phyloP scores from a whole-genome alignment of 441 rosid species.

The Metrosideros polymorpha region DNA sequence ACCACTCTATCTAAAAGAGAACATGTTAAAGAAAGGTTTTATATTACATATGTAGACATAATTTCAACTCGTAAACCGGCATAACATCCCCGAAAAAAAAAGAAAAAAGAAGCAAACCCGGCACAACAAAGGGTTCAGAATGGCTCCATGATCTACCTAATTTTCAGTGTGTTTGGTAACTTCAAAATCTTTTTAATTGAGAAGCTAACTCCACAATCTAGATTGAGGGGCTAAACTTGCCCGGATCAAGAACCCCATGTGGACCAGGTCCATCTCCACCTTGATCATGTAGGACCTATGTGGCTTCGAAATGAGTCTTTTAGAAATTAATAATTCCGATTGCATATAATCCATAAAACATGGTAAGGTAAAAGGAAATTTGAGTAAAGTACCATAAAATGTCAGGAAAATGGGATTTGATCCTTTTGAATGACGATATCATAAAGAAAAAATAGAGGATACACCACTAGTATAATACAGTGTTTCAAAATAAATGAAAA shows the following conservation, averaged over 20 bases:
- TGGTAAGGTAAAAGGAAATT: background rate
- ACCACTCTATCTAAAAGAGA: too few relatives aligned
- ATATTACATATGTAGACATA: background rate
- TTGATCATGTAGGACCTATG: too few relatives aligned
- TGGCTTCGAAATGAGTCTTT: background rate
- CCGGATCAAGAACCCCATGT: too few relatives aligned
- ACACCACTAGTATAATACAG: too few relatives aligned
- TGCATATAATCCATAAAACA: background rate
- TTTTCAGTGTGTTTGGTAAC: background rate
- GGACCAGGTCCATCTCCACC: too few relatives aligned
- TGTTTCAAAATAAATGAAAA: too few relatives aligned
- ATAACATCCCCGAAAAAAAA: too few relatives aligned
- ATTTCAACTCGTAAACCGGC: background rate
- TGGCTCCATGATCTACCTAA: background rate
- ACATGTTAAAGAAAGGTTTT: too few relatives aligned
- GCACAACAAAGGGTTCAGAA: background rate
- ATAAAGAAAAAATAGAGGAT: too few relatives aligned
- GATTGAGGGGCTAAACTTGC: background rate
- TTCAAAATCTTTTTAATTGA: background rate
- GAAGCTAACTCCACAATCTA: background rate
- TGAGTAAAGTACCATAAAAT: background rate
- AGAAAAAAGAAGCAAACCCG: too few relatives aligned
- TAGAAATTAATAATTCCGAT: background rate
- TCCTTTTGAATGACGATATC: too few relatives aligned
- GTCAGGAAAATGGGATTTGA: too few relatives aligned